These are phyloP conservation scores for Plenodomus biglobosus DNA, from an alignment of 2,329 filamentous ascomycete genomes.

Conservation along the genomic window DNA sequence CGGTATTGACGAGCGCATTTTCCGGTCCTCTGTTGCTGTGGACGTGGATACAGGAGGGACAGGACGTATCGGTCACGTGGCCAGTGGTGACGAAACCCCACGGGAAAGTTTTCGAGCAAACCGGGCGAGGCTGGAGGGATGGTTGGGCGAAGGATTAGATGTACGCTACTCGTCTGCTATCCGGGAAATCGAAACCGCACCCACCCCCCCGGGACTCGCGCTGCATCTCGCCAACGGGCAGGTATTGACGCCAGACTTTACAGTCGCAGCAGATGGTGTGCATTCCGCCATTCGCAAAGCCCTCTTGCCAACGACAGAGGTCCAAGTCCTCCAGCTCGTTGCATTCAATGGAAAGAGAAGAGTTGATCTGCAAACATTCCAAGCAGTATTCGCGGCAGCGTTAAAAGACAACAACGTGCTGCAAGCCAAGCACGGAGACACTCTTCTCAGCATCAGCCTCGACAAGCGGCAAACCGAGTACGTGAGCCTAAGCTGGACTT, in stretches of 20 bases:
- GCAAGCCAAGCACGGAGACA: conserved; percentile 21
- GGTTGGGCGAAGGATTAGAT: conserved; percentile 42
- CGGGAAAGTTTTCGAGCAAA: conserved; percentile 40
- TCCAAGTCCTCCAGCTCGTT: conserved; percentile 42
- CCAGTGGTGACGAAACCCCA: conserved; percentile 1
- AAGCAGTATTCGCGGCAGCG: conserved; percentile 11
- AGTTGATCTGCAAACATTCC: conserved; percentile 25
- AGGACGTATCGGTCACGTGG: conserved; percentile 19
- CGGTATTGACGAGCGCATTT: conserved; percentile 33
- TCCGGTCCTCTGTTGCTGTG: conserved; percentile 38
- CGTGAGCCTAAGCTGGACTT: conserved; percentile 45
- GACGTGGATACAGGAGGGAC: conserved; percentile 28
- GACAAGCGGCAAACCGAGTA: conserved; percentile 22
- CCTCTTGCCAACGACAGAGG: conserved; percentile 24
- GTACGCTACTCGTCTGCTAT: conserved; percentile 39
- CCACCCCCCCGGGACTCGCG: background rate
- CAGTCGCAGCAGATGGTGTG: conserved; percentile 44
- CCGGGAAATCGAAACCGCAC: conserved; percentile 8
- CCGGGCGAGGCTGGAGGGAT: conserved; percentile 38
- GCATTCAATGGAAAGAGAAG: conserved; percentile 36
- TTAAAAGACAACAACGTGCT: conserved; percentile 25
- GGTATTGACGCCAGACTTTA: conserved; percentile 10
- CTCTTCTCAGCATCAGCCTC: conserved; percentile 38
- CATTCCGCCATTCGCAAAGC: conserved; percentile 40
- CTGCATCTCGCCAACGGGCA: conserved; percentile 17